Base-by-base conservation (phyloP, 306 rosid genomes). In the Abrus pulchellus region DNA sequence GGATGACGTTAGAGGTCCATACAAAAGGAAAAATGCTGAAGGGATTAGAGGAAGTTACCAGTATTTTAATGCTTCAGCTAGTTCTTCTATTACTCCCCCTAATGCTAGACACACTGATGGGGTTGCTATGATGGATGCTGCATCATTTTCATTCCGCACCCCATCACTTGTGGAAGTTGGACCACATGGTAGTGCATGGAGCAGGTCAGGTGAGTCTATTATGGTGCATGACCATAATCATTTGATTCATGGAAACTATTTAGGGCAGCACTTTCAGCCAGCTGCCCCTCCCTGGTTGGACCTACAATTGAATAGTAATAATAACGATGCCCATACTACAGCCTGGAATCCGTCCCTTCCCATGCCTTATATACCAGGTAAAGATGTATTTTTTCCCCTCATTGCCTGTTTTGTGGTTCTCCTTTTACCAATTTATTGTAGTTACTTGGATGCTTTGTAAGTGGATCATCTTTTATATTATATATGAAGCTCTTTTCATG, bases 241-340 rank as follows among this genome's bases (percentile, higher is more conserved):
- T 83, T 63, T 87, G 84, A 87, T 84, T 77, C 93, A 49, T 57
- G 94, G 88, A 87, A 93, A 86, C 83, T 93, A 89, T 83, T 56
- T 90, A 61, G 91, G 97, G 61, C 99, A 87, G 75, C 94, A 82
- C 86, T 90, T 90, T 89, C 96, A 80, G 82, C 92, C 93, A 7
- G 86, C 94, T 29, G 82, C 89, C 33, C 85, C 87, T 73, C 90
- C 90, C 11, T 92, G 97, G 98, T 82, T 92, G 77, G 97, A 90
- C 63, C 98, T 86, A 69, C 94, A 90, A 53, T 77, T 91, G 76
- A 87, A 54, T 71, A 72, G 84, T 79, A 86, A 77, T 77, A 83
- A 80, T 74, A 86, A 80, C 28, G 94, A 91, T 83, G 91, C 89
- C 57, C 85, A 86, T 45, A 66, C 90, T 79, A 75, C 89, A 59